Evolutionary conservation across 768 basidiomycete genomes (phyloP).

Genomic region (Phlegmacium glaucopus): DNA sequence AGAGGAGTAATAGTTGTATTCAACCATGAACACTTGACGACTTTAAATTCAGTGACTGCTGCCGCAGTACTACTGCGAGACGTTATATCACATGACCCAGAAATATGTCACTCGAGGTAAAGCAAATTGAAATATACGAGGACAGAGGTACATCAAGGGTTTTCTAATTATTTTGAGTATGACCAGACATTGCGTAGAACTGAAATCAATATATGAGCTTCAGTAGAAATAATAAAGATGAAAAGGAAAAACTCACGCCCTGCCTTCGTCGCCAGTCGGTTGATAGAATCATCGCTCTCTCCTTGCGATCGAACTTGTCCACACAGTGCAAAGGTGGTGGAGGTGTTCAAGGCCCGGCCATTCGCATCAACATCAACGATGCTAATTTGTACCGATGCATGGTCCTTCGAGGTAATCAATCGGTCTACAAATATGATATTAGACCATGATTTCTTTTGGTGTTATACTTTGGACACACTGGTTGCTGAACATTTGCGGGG

Average conservation of each 20-base stretch:
- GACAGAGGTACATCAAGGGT: conserved; percentile 15
- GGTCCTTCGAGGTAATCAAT: conserved; percentile 98
- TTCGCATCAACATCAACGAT: conserved; percentile 91
- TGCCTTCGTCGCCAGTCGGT: conserved; percentile 92
- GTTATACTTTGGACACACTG: conserved; percentile 53
- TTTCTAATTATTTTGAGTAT: conserved; percentile 61
- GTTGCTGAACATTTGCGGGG: conserved; percentile 99
- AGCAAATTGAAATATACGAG: conserved; percentile 13
- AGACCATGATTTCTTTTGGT: conserved; percentile 1
- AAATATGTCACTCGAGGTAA: too few relatives aligned
- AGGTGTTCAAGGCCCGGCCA: conserved; percentile 73
- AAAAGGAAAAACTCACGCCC: conserved; percentile 66
- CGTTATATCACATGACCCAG: conserved; percentile 18
- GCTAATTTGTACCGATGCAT: conserved; percentile 96
- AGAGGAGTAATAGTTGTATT: conserved; percentile 18
- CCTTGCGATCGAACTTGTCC: conserved; percentile 93
- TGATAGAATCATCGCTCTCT: conserved; percentile 95
- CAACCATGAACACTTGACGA: conserved; percentile 3
- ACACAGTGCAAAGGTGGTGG: conserved; percentile 91
- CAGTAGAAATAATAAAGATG: conserved; percentile 1
- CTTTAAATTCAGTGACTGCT: conserved; percentile 5
- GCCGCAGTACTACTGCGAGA: conserved; percentile 1
- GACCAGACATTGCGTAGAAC: conserved; percentile 97
- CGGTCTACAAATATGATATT: conserved; percentile 64
- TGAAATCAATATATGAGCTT: conserved; percentile 25